Conservation (phyloP, 202 grass and related monocot species). For the Carex sylvatica region DNA sequence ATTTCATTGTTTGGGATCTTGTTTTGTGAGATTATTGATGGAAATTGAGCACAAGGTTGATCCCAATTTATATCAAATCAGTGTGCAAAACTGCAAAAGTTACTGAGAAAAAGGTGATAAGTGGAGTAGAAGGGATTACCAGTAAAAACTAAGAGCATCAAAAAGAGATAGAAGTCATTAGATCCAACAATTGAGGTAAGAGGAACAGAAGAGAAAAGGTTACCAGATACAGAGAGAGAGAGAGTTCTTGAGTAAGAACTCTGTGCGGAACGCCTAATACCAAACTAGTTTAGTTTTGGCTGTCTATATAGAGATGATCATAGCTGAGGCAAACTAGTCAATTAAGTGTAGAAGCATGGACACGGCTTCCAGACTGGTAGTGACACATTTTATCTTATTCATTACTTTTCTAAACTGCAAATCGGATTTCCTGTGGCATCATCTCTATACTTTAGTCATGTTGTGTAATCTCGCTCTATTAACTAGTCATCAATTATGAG, state of each 20-base stretch:
- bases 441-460: too few species aligned
- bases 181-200: neutral
- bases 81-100: neutral
- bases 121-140: neutral
- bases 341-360: neutral
- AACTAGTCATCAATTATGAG: neutral
- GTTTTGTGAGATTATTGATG: constrained; percentile 1
- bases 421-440: neutral
- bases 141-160: neutral
- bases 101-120: neutral
- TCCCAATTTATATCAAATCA: neutral
- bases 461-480: too few species aligned
- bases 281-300: neutral
- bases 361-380: neutral
- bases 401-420: neutral
- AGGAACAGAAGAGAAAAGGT: neutral
- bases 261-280: neutral
- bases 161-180: neutral
- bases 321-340: neutral
- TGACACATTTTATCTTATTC: neutral
- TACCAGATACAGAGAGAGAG: neutral
- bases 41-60: neutral
- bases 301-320: neutral
- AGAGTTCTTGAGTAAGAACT: neutral
- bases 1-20: constrained; percentile 3